Base-by-base conservation (phyloP, 257 asterid genomes). In the Echites panduratus region DNA sequence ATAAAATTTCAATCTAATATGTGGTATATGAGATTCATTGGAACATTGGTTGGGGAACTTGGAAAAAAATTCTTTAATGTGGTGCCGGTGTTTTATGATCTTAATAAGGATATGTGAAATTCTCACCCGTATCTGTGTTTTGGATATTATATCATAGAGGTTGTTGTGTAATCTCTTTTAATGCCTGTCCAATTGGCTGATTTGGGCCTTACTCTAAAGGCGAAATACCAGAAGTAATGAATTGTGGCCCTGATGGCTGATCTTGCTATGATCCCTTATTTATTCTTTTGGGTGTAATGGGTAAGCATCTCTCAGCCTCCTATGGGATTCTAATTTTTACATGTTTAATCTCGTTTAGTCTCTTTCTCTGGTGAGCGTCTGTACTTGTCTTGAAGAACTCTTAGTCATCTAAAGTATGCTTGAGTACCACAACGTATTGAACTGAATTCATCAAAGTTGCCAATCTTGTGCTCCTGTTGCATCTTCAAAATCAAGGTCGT, bases 271-370 rank as follows among this genome's bases (percentile, higher is more conserved):
- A 5, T 14, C 48, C 68, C 48, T 35, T 17, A 35, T 32, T 45
- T 26, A 26, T 71, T 40, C 6, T 29, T 20, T 9, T 10, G 58
- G 47, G 20, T 17, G 2, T 61, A 24, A 66, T 20, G 22, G 68
- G 49, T 56, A 53, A 75, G 58, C 57, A 32, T 73, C 1, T 73
- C 14, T 27, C n/a, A 38, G 70, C 61, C 62, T 29, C 43, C 38
- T 48, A 26, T 8, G 53, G 49, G 43, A 40, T 52, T 58, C 43
- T n/a, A 52, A n/a, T 17, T 61, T 44, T 27, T 45, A 62, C 48
- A 26, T 62, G 5, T 19, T 5, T 27, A 27, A 5, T 24, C 14
- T 61, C 0, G 5, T 22, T 65, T 40, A 41, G 29, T 72, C 22
- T 13, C 4, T 11, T 22, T 62, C 26, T 62, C 26, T 62, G 47